These are phyloP conservation scores for Mycena epipterygia DNA, from an alignment of 768 basidiomycete species.

Conservation along the genomic window DNA sequence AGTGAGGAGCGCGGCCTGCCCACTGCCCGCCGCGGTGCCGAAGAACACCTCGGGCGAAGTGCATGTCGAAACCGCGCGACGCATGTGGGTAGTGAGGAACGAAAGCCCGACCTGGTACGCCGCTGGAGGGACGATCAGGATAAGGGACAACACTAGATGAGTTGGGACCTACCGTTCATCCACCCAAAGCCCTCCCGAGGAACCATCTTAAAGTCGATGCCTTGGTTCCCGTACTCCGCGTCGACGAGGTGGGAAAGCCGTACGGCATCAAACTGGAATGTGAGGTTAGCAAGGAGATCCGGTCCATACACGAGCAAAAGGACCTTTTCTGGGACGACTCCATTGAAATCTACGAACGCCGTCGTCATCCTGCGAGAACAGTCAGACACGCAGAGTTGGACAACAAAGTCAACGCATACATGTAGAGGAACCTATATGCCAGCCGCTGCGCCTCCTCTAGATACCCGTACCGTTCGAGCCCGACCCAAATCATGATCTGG, in stretches of 20 bases:
- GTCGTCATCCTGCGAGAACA: slow-evolving; percentile 82
- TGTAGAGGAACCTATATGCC: slow-evolving; percentile 97
- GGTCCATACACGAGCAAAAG: not conserved
- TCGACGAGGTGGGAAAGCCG: slow-evolving; percentile 96
- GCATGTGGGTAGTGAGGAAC: slow-evolving; percentile 93
- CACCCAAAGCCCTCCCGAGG: slow-evolving; percentile 98
- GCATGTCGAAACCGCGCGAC: slow-evolving; percentile 95
- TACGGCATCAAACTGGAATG: slow-evolving; percentile 91
- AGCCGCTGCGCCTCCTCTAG: slow-evolving; percentile 93
- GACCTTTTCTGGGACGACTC: slow-evolving; percentile 97
- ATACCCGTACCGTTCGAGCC: slow-evolving; percentile 96
- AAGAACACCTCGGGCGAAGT: slow-evolving; percentile 95
- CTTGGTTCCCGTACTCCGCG: slow-evolving; percentile 97
- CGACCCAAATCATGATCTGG: slow-evolving; percentile 99
- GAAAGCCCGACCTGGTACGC: slow-evolving; percentile 98
- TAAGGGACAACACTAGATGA: not conserved
- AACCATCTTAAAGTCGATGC: slow-evolving; percentile 97
- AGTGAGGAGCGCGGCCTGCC: slow-evolving; percentile 49
- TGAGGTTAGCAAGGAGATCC: slow-evolving; percentile 25
- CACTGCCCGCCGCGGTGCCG: slow-evolving; percentile 59
- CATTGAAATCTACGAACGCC: slow-evolving; percentile 96
- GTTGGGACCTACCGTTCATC: slow-evolving; percentile 87
- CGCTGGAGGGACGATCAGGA: slow-evolving; percentile 58
- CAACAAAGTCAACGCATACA: slow-evolving; percentile 60
- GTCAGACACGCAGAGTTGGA: not conserved